Evolutionary conservation across 192 early-diverging fungal genomes (phyloP).

Genomic region (Endogone sp.): DNA sequence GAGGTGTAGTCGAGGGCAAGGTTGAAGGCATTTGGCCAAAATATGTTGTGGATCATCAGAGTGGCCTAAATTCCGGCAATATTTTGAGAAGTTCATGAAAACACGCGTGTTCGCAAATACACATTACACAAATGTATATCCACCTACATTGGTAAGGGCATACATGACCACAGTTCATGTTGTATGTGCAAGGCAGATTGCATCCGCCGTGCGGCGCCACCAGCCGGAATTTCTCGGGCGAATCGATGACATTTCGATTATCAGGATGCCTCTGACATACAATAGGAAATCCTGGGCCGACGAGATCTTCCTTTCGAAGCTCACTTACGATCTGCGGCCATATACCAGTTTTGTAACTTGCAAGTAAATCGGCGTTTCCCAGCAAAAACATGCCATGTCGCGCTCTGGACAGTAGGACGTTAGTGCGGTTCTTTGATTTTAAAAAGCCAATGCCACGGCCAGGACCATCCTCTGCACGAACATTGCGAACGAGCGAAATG

Average conservation of each 20-base stretch:
- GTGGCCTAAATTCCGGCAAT: too few species aligned
- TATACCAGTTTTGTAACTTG: not conserved
- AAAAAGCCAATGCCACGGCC: constrained; percentile 71
- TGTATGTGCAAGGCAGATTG: constrained; percentile 27
- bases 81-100: not conserved
- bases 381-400: constrained; percentile 54
- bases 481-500: constrained; percentile 85
- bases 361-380: constrained; percentile 45
- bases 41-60: not conserved
- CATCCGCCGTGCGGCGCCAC: constrained; percentile 31
- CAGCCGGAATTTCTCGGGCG: not conserved
- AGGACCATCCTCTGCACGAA: constrained; percentile 16
- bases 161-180: constrained; percentile 22
- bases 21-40: constrained; percentile 12
- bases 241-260: not conserved
- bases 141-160: not conserved
- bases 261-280: constrained; percentile 36
- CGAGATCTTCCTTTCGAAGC: constrained; percentile 37
- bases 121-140: not conserved
- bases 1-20: constrained; percentile 10
- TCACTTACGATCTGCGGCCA: constrained; percentile 25
- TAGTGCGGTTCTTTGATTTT: constrained; percentile 55
- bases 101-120: constrained; percentile 16
- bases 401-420: constrained; percentile 53
- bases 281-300: constrained; percentile 38